Evolutionary conservation across 345 rosid genomes (phyloP), one percentile per base, ranked within the genome.

Genomic region (Mallotus nudiflorus): DNA sequence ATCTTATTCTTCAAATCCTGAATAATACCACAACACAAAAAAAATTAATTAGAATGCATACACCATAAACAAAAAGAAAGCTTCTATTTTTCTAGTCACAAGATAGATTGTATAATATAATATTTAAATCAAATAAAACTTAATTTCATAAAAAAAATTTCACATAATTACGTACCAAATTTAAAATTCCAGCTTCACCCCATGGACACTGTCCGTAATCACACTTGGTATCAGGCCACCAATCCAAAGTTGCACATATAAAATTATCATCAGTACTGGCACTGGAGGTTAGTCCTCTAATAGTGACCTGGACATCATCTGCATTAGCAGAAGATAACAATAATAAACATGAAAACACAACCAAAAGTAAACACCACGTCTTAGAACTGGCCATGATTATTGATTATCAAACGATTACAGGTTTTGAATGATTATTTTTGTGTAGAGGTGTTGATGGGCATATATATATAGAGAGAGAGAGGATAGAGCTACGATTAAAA

Each of bases 171-270:
- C n/a, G n/a, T 76, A 86, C 91, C 85, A 88, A 73, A 69, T 82
- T 80, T 68, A 84, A 59, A 55, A 86, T 6, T 48, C 89, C 89
- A 67, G 89, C 81, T 45, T 69, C 59, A 1, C 79, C 88, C 91
- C 94, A 89, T 9, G 88, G 91, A 28, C 89, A 87, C 64, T 81
- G 88, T 13, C 73, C 56, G 37, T 89, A 89, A 45, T 89, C 78
- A 53, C 91, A 84, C 35, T 87, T 89, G 24, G 80, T 61, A 13
- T 11, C 19, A 0, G 94, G 87, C 91, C 93, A 88, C 91, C 89
- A 89, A 62, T 89, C 95, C 9, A 87, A 48, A 24, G 94, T 89
- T 2, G 81, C 88, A 67, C 91, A 89, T 1, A 89, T 64, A 33
- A 85, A 89, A 42, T 77, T 76, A 4, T 80, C 84, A 65, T 86